Conservation (phyloP, 73 alveolate species). For the Breviolum minutum region DNA sequence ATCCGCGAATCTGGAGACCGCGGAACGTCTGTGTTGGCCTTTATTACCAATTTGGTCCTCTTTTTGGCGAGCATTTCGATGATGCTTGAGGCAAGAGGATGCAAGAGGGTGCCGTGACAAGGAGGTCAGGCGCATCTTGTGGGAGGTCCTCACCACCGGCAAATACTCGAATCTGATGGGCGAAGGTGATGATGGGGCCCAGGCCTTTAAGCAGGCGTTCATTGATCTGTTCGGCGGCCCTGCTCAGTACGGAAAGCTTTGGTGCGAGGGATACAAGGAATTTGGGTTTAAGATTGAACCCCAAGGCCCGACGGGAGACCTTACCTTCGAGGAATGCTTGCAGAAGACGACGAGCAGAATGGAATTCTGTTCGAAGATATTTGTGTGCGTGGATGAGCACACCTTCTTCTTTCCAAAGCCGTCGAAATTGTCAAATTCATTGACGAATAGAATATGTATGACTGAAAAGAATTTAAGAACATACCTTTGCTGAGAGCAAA, state of each 20-base stretch:
- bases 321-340: neutral
- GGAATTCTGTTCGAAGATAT: neutral
- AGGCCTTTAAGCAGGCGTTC: neutral
- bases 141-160: neutral
- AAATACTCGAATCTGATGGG: neutral
- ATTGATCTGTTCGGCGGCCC: neutral
- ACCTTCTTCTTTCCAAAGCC: neutral
- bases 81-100: neutral
- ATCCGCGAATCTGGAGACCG: constrained; percentile 11
- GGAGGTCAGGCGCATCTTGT: neutral
- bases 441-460: neutral
- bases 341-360: neutral
- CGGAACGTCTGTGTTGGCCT: neutral
- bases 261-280: neutral
- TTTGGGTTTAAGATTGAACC: constrained; percentile 18
- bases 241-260: neutral
- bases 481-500: neutral
- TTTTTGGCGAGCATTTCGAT: neutral
- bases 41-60: neutral
- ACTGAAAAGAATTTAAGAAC: neutral
- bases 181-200: constrained; percentile 8
- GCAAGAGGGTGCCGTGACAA: neutral
- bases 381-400: neutral
- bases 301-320: neutral
- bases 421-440: neutral